Evolutionary conservation across 2,329 filamentous ascomycete genomes (phyloP).

Genomic region (Trichoderma afroharzianum): DNA sequence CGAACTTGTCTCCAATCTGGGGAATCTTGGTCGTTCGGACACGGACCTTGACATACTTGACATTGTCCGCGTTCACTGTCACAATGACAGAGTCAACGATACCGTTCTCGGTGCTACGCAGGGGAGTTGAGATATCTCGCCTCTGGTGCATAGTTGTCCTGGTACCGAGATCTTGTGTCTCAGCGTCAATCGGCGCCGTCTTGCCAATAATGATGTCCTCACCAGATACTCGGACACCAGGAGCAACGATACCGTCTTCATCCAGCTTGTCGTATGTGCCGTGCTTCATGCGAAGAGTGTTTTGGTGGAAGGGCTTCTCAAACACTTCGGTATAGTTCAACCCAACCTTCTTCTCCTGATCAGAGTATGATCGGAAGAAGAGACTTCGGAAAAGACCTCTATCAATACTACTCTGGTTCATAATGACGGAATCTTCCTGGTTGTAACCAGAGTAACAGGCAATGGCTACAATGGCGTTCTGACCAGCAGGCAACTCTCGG

Average conservation of each 20-base stretch:
- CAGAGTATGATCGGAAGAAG: conserved; percentile 96
- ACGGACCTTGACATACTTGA: conserved; percentile 95
- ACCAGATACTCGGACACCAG: conserved; percentile 89
- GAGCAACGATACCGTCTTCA: conserved; percentile 90
- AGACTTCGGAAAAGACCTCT: conserved; percentile 94
- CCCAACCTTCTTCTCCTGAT: conserved; percentile 93
- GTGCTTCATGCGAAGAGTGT: conserved; percentile 89
- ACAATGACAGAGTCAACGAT: conserved; percentile 92
- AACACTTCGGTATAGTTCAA: conserved; percentile 91
- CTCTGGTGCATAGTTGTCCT: conserved; percentile 87
- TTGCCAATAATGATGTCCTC: conserved; percentile 99
- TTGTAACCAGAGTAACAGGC: conserved; percentile 98
- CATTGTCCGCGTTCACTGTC: conserved; percentile 89
- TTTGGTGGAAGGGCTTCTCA: conserved; percentile 85
- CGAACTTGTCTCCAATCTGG: conserved; percentile 99
- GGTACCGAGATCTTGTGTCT: conserved; percentile 90
- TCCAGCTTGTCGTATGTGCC: conserved; percentile 97
- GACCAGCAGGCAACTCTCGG: conserved; percentile 91
- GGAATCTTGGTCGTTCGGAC: conserved; percentile 97
- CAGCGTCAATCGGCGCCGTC: conserved; percentile 88
- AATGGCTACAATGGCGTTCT: conserved; percentile 98
- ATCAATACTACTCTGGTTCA: conserved; percentile 99
- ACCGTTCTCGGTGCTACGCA: conserved; percentile 93
- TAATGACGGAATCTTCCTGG: conserved; percentile 99
- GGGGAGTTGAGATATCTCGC: conserved; percentile 90